Evolutionary conservation across 2,329 filamentous ascomycete genomes (phyloP), one percentile per base, ranked within the genome.

Genomic region (Lasiodiplodia hormozganensis): DNA sequence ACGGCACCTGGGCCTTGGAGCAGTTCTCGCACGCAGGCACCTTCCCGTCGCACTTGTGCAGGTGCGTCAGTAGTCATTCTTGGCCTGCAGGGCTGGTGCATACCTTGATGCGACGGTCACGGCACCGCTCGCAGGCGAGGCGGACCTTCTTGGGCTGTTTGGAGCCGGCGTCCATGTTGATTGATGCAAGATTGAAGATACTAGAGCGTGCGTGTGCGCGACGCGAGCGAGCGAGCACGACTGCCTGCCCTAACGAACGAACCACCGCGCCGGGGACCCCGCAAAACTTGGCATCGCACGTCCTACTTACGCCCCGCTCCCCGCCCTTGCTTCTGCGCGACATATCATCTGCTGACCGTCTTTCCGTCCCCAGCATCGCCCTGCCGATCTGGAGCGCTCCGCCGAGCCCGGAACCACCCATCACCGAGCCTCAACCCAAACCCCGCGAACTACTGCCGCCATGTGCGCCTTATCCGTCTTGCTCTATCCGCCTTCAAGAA

Each of bases 11-110:
- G 28, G 78, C 76, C 53, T 79, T 79, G 12, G 77, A 71, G 38
- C 79, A 81, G 60, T 81, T 81, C 10, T 73, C 74, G 67, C 79
- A 81, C 0, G 78, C 78, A 14, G 80, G 79, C 28, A 78, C 73
- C 57, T 77, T 72, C 6, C 80, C 79, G 71, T 82, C 80, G 52
- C 79, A 80, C 78, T 81, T 47, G n/a, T 34, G 12, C 18, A 14
- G 25, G 25, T 34, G 31, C 18, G 25, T 52, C 56, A 31, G 47
- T 8, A 4, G n/a, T 28, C 4, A 6, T 3, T 8, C 2, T 11
- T 11, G 7, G 47, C 25, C 23, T 5, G 12, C 25, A 49, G n/a
- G 49, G 31, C n/a, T 8, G 18, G 23, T 2, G 11, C 62, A 64
- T 68, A 79, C 79, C 75, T 81, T 81, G 49, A 81, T 76, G 36